Conservation (phyloP, 345 rosid genomes). For the Erucastrum elatum region DNA sequence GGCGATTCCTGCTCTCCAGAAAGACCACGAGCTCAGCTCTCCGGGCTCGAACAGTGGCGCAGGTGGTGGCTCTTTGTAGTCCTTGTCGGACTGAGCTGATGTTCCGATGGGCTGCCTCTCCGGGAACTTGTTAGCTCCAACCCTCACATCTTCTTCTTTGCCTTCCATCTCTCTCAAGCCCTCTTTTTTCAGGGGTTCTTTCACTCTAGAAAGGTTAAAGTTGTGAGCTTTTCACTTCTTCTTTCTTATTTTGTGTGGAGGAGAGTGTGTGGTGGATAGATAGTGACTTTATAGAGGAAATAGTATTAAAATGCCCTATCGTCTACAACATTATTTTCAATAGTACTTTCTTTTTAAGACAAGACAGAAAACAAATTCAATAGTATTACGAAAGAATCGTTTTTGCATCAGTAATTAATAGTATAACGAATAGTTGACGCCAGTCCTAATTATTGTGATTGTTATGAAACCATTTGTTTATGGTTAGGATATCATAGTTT, state of each 20-base stretch:
- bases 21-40: not conserved
- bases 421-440: slow-evolving; percentile 1
- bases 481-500: not conserved
- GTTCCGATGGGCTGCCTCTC: not conserved
- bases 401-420: not conserved
- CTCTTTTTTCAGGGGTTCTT: not conserved
- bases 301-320: slow-evolving; percentile 11
- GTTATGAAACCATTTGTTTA: not conserved
- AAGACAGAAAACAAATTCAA: not conserved
- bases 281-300: slow-evolving; percentile 17
- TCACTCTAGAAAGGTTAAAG: slow-evolving; percentile 19
- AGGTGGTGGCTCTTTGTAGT: not conserved
- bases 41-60: slow-evolving; percentile 2
- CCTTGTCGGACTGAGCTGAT: not conserved
- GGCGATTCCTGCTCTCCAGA: slow-evolving; percentile 2
- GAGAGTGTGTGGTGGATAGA: slow-evolving; percentile 15
- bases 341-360: not conserved
- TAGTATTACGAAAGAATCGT: not conserved
- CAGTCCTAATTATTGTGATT: not conserved
- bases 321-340: slow-evolving; percentile 16
- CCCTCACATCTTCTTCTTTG: slow-evolving; percentile 34
- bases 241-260: not conserved
- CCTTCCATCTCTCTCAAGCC: slow-evolving; percentile 30
- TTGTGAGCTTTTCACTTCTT: not conserved
- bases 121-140: not conserved